Base-by-base conservation (phyloP, 306 rosid genomes). In the Quercus bicolor region DNA sequence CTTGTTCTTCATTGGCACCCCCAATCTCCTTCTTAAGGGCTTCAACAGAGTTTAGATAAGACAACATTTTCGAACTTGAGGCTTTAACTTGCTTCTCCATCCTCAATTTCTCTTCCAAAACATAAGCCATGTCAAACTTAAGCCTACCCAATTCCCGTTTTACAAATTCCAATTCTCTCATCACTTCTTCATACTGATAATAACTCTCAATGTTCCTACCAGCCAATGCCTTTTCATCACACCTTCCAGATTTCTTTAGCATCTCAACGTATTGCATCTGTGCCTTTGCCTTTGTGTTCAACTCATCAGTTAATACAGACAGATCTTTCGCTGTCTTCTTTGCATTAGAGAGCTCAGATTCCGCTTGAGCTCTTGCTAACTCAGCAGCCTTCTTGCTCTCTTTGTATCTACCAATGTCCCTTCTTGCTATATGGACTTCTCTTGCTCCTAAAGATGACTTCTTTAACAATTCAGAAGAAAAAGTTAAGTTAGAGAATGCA, bases 1-100 rank as follows among this genome's bases (percentile, higher is more conserved):
- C 91, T 77, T 90, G 97, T 62, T 95, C 98, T 69, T 95, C 97
- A 72, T 84, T 86, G 64, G 79, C 89, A 61, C 89, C 92, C 75
- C 89, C 95, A 76, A 91, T 86, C 88, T 93, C 94, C 78, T 83
- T 85, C 76, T 66, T 84, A 62, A 90, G 86, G 26, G 51, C 85
- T 81, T 89, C 94, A 59, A 74, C 82, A 15, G 90, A 82, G 43
- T 75, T 82, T 23, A 83, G 78, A 78, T 78, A 29, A 7, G 80
- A 64, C 28, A 79, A 20, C 45, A 87, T 78, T 81, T 85, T 87
- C 0, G 80, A 81, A 19, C 79, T 78, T 40, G 91, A 84, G 24
- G 66, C 91, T 73, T 86, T 78, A 5, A 75, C 71, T 78, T 83
- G 89, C 76, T 84, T 88, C 85, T 90, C 96, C 4, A 86, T 88